Evolutionary conservation across 1,284 basidiomycete genomes (phyloP), one percentile per base, ranked within the genome.

Genomic region (Malassezia cuniculi): DNA sequence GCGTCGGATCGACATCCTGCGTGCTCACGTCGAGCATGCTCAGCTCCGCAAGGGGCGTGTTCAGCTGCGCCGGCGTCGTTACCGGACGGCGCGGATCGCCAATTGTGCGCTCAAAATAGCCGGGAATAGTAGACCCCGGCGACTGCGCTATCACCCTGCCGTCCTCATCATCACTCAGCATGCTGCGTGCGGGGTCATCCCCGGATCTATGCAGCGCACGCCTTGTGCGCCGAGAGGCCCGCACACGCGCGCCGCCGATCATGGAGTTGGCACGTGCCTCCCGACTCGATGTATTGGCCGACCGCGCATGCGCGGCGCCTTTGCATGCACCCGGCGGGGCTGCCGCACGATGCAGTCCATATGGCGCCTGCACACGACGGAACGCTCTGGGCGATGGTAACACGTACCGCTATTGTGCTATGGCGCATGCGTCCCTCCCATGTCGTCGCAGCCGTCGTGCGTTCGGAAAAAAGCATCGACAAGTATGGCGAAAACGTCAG

Each of bases 221-320:
- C n/a, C n/a, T n/a, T n/a, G n/a, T n/a, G n/a, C n/a, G n/a, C n/a
- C n/a, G n/a, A n/a, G n/a, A n/a, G n/a, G n/a, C n/a, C n/a, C n/a
- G n/a, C n/a, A n/a, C n/a, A n/a, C n/a, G n/a, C n/a, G n/a, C n/a
- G n/a, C n/a, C n/a, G n/a, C n/a, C n/a, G n/a, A n/a, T n/a, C n/a
- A n/a, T n/a, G n/a, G n/a, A n/a, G n/a, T n/a, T n/a, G n/a, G n/a
- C n/a, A n/a, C n/a, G n/a, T n/a, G n/a, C 28, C 14, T 30, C n/a
- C 14, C 28, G 6, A 19, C 39, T n/a, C 11, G 37, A 65, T 65
- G 61, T 65, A 65, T 31, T 65, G 61, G 61, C 61, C 61, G 14
- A 57, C 50, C 6, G 50, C 52, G 20, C 54, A 50, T 30, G 58
- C 60, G 29, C 47, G 55, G 35, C 44, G 60, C 31, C 46, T 60